Base-by-base conservation (phyloP, 2,329 filamentous ascomycete species). In the Fusarium odoratissimum region DNA sequence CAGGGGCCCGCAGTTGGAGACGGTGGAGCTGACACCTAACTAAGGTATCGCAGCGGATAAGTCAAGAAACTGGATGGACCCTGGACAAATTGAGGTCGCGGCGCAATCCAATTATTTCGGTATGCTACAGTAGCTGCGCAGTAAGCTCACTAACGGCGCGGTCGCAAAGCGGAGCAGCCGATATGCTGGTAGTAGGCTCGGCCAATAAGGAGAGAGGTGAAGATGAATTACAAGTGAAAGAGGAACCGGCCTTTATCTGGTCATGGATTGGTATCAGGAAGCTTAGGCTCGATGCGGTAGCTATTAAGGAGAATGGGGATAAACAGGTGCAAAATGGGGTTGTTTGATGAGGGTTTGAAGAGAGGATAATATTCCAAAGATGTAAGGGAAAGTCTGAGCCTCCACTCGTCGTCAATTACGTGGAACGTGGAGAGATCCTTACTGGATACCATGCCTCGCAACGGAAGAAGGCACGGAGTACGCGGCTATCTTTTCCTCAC, bases 1-100 rank as follows among this genome's bases (percentile, higher is more conserved):
- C 63, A 64, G 71, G 75, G 68, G 75, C 71, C 67, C 58, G 67
- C 62, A 77, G 69, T 73, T 77, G 74, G 72, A 75, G 64, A 77
- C 64, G 41, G 71, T 74, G 71, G 71, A 60, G 51, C 62, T 51
- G 61, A 57, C 55, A 54, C 49, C 35, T 40, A 28, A 38, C 31
- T 28, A 41, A 61, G 61, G 56, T 64, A 68, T 60, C 42, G 56
- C 48, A 58, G 54, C 57, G 25, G 25, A 45, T 41, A 60, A 49
- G 60, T 67, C 41, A 35, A 67, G 41, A 48, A 61, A 61, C 45
- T 67, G 44, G 21, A 65, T 68, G 56, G 71, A 72, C 71, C 72
- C 74, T 73, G 60, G 57, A 61, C 64, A 52, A 63, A 51, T 68
- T 69, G 69, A 62, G 61, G 64, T 55, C 48, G 60, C 51, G 49